Evolutionary conservation across 768 basidiomycete species (phyloP), one percentile per base, ranked within the genome.

Genomic region (Mrakia blollopis): DNA sequence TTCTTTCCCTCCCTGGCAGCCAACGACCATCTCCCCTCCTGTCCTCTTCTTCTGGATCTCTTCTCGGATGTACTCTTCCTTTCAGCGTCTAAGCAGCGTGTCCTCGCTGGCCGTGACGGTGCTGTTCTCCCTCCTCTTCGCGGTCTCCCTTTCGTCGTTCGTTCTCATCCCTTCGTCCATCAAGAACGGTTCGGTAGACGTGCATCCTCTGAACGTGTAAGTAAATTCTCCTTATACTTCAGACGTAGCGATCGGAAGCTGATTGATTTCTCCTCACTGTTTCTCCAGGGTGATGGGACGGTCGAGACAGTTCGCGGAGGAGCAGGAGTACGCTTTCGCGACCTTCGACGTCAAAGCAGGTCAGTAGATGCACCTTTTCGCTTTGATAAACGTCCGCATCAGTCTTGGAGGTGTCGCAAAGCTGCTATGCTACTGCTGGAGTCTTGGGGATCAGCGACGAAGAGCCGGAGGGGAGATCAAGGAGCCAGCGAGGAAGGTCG

Each of bases 341-440:
- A 88, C 90, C 81, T 94, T 94, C 85, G 90, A 93, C 82, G 85
- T 92, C 71, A 88, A 87, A 63, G 91, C 92, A 62, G 93, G 93
- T 91, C 80, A 79, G 88, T 81, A 50, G 37, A 50, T 75, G n/a
- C 54, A 8, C 41, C 41, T 39, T 28, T 35, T 30, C 8, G n/a
- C n/a, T n/a, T n/a, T n/a, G n/a, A n/a, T n/a, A n/a, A n/a, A n/a
- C n/a, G n/a, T n/a, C n/a, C n/a, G n/a, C n/a, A n/a, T n/a, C n/a
- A n/a, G n/a, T n/a, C n/a, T n/a, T n/a, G n/a, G n/a, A 30, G 63
- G 32, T n/a, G 63, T 16, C 16, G 5, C 63, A 65, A 25, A 37
- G n/a, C n/a, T n/a, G n/a, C n/a, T n/a, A n/a, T n/a, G n/a, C n/a
- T n/a, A n/a, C n/a, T n/a, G n/a, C n/a, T n/a, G n/a, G n/a, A n/a